Evolutionary conservation across 768 basidiomycete species (phyloP).

Genomic region (Amanita fuliginea): DNA sequence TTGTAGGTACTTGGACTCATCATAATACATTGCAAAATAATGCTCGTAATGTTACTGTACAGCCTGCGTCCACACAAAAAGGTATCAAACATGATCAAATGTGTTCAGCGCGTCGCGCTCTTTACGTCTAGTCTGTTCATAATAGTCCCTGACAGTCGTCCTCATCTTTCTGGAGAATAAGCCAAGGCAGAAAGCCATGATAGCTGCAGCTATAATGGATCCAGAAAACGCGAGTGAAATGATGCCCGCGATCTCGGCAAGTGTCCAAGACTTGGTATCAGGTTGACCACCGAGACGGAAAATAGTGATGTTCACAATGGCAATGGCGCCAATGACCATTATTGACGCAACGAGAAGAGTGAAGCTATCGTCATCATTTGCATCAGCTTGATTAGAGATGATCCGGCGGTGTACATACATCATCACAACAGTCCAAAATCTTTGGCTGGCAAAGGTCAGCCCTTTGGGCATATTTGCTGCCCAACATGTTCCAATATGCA

Average conservation of each 20-base stretch:
- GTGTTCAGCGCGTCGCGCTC: background rate
- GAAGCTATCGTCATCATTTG: conserved; percentile 3
- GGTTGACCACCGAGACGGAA: conserved; percentile 10
- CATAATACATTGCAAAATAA: too few species aligned
- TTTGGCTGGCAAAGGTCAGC: conserved; percentile 14
- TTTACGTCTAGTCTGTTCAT: background rate
- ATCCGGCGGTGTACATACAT: background rate
- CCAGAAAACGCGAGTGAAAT: conserved; percentile 1
- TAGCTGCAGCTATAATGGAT: background rate
- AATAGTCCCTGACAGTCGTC: background rate
- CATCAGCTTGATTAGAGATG: background rate
- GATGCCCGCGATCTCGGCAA: background rate
- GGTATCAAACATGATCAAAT: background rate
- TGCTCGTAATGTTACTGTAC: too few species aligned
- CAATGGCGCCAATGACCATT: conserved; percentile 11
- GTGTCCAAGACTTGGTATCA: background rate
- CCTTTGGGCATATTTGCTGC: conserved; percentile 12
- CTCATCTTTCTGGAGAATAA: background rate
- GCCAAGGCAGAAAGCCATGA: background rate
- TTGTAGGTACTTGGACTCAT: too few species aligned
- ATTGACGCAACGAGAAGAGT: conserved; percentile 9
- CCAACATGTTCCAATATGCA: conserved; percentile 12
- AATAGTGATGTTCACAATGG: conserved; percentile 13
- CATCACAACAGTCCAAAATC: conserved; percentile 13
- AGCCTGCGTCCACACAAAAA: too few species aligned